phyloP scores from a whole-genome alignment of 2,329 filamentous ascomycete genomes.

The Botrytis fragariae region DNA sequence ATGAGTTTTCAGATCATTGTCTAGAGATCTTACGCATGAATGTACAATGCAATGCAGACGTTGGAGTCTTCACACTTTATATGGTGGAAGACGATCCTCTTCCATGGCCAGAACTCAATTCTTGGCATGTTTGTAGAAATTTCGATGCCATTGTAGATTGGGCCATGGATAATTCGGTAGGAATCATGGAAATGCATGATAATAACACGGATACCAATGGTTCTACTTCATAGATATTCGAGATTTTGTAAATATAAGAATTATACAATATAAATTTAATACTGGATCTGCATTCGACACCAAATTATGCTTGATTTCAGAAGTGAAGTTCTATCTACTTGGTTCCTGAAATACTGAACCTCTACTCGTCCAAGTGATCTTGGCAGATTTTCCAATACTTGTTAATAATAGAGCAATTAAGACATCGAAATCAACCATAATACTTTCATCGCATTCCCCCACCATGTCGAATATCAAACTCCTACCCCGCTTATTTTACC shows the following conservation, averaged over 20 bases:
- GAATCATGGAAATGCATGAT: conserved; percentile 35
- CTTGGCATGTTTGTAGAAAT: conserved; percentile 53
- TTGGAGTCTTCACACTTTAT: conserved; percentile 55
- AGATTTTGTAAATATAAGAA: background rate
- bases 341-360: background rate
- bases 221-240: background rate
- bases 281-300: background rate
- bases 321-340: background rate
- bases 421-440: background rate
- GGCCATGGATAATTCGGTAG: conserved; percentile 52
- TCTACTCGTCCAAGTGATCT: background rate
- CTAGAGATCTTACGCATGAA: conserved; percentile 53
- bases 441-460: background rate
- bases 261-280: background rate
- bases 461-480: background rate
- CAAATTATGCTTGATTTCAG: background rate
- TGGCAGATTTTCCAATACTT: too few species aligned
- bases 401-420: background rate
- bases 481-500: background rate
- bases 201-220: conserved; percentile 6
- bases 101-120: conserved; percentile 55
- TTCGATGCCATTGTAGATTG: conserved; percentile 52
- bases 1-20: conserved; percentile 46
- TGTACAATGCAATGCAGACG: conserved; percentile 54
- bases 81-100: conserved; percentile 45